These are phyloP conservation scores for Didymellaceae sp. DNA, from an alignment of 2,329 filamentous ascomycete genomes.

Conservation along the genomic window DNA sequence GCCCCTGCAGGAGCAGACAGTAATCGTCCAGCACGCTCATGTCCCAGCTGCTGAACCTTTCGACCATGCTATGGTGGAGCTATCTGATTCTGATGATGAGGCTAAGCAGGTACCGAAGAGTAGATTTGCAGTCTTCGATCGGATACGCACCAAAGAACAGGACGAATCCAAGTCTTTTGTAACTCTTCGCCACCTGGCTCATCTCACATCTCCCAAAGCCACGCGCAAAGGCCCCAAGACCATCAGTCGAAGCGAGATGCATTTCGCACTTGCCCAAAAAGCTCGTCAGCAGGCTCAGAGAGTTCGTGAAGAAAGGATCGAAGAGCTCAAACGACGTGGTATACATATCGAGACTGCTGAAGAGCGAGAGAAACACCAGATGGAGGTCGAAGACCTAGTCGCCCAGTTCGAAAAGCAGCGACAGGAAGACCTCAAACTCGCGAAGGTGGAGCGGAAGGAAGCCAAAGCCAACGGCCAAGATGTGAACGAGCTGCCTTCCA, in stretches of 20 bases:
- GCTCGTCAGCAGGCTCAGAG: constrained; percentile 80
- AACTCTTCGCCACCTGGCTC: constrained; percentile 75
- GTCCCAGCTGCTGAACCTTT: constrained; percentile 12
- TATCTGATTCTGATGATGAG: constrained; percentile 65
- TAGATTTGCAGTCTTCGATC: constrained; percentile 68
- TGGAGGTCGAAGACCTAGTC: constrained; percentile 80
- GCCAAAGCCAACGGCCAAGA: constrained; percentile 66
- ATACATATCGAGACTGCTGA: constrained; percentile 83
- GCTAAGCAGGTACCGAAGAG: constrained; percentile 61
- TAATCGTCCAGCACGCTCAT: constrained; percentile 23
- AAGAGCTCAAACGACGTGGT: constrained; percentile 78
- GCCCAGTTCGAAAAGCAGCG: constrained; percentile 76
- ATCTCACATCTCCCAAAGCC: constrained; percentile 68
- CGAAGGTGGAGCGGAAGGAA: constrained; percentile 75
- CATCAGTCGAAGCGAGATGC: constrained; percentile 74
- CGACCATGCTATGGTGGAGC: constrained; percentile 33
- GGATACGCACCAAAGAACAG: constrained; percentile 67
- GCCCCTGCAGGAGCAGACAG: constrained; percentile 20
- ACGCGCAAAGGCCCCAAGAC: constrained; percentile 53
- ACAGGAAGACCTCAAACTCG: constrained; percentile 79
- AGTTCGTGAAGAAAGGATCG: constrained; percentile 78
- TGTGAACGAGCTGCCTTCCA: constrained; percentile 54
- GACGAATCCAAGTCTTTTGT: constrained; percentile 69
- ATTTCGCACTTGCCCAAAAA: constrained; percentile 70
- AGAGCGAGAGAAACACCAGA: constrained; percentile 81